Conservation (phyloP, 225 moss, liverwort and hornwort species). For the Neckera pumila region DNA sequence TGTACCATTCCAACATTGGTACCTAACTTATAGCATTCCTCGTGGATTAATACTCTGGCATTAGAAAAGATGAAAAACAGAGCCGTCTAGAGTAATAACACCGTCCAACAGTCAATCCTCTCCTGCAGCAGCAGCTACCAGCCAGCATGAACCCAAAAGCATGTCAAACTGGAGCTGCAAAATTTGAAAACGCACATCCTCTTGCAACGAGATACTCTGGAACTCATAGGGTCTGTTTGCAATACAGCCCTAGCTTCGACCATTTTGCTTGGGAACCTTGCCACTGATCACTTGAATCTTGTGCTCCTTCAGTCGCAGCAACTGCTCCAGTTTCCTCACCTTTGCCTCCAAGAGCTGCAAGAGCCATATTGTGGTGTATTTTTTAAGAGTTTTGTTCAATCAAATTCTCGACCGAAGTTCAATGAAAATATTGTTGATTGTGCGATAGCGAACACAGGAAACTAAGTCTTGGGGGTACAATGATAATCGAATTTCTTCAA, state of each 20-base stretch:
- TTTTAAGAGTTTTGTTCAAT: too few relatives aligned
- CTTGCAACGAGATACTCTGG: background rate
- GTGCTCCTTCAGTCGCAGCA: constrained; percentile 88
- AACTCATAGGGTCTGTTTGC: background rate
- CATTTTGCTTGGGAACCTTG: constrained; percentile 61
- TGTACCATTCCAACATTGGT: background rate
- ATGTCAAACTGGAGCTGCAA: background rate
- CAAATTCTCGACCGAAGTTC: background rate
- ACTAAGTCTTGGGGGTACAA: background rate
- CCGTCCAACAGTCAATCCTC: background rate
- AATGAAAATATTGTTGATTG: background rate
- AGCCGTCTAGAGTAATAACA: background rate
- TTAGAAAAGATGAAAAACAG: background rate
- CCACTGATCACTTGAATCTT: constrained; percentile 94
- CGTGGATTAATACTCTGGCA: background rate
- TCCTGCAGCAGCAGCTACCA: background rate
- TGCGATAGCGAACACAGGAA: background rate
- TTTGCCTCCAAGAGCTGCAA: constrained; percentile 89
- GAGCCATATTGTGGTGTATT: background rate
- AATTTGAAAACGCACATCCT: background rate
- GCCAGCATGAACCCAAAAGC: background rate
- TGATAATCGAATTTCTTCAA: background rate
- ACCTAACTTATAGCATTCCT: background rate
- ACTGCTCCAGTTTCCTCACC: constrained; percentile 86
- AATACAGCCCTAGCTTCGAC: background rate